Base-by-base conservation (phyloP, 176 grass and related monocot genomes). In the Carex myosuroides region DNA sequence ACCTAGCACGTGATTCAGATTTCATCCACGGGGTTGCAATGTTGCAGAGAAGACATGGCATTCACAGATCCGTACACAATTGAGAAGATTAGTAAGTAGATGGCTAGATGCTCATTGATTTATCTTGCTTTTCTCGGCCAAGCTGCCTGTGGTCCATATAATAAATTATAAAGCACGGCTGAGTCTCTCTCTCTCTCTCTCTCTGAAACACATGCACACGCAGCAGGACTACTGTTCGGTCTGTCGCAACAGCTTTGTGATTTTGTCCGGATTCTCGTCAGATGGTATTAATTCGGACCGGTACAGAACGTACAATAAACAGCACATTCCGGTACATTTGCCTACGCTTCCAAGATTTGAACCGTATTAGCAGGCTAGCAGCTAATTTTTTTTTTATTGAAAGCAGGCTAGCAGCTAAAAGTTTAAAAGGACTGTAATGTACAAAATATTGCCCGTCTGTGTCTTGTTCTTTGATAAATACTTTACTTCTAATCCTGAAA, bases 221-320 rank as follows among this genome's bases (percentile, higher is more conserved):
- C 32, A 70, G 66, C 39, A 21, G 14, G 64, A 35, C 6, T 76
- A 77, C 73, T 56, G 73, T 32, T 77, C 0, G 13, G 13, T 77
- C 50, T 77, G 13, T 77, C 6, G 24, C 7, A 77, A 77, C 73
- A 77, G 73, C 48, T 77, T 77, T 77, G 50, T 77, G 73, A 77
- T 26, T 56, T 77, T 29, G 50, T 77, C 50, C 73, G 7, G 22
- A 30, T 54, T 56, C 48, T 56, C 13, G 13, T 55, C 73, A 56
- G 50, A 17, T 16, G 10, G 73, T 33, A 76, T 30, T 55, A 74
- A 53, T 53, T 75, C 5, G n/a, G 21, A 74, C 70, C n/a, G 70
- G 70, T 74, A 76, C 46, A 30, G 20, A 26, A 22, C 21, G 44
- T 53, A 53, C 71, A 55, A 30, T 22, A 55, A 76, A 76, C 72